Conservation (phyloP, 768 basidiomycete genomes). For the Boletus rex-veris region DNA sequence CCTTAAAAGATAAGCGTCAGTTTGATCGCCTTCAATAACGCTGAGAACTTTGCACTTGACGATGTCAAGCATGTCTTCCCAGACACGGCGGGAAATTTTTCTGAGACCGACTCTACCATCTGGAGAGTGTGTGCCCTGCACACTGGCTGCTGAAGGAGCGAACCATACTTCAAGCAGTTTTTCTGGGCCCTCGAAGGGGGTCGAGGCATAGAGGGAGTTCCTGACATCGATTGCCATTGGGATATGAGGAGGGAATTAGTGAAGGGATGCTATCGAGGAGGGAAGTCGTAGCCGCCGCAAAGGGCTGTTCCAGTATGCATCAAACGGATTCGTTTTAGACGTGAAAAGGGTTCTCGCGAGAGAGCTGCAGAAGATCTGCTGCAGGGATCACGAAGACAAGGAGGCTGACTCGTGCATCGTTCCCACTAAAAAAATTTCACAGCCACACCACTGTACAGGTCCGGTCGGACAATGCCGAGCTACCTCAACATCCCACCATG, state of each 20-base stretch:
- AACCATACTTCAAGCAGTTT: conserved; percentile 98
- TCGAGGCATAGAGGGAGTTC: conserved; percentile 28
- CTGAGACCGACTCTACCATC: conserved; percentile 68
- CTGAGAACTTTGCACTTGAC: conserved; percentile 96
- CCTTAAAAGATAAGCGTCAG: conserved; percentile 96
- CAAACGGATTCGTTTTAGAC: conserved; percentile 26
- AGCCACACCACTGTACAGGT: conserved; percentile 27
- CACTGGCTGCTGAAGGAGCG: conserved; percentile 64
- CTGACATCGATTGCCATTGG: conserved; percentile 27
- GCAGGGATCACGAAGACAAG: conserved; percentile 16
- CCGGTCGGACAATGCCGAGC: conserved; percentile 11
- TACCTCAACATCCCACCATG: conserved; percentile 17
- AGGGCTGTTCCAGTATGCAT: conserved; percentile 45
- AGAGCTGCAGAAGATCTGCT: conserved; percentile 14
- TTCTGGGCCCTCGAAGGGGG: conserved; percentile 90
- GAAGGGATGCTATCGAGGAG: conserved; percentile 47
- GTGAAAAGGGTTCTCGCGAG: conserved; percentile 12
- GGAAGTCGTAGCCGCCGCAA: conserved; percentile 35
- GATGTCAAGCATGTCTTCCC: conserved; percentile 97
- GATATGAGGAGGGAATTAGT: conserved; percentile 9
- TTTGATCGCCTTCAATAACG: conserved; percentile 81
- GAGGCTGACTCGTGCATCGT: neutral
- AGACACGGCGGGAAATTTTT: conserved; percentile 66
- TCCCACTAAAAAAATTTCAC: conserved; percentile 11
- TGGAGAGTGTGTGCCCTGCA: conserved; percentile 44